Percentiles rank a stretch among this genome's conserved stretches.
Conservation (phyloP, 2,329 filamentous ascomycete species). For the Paraconiothyrium sp. region DNA sequence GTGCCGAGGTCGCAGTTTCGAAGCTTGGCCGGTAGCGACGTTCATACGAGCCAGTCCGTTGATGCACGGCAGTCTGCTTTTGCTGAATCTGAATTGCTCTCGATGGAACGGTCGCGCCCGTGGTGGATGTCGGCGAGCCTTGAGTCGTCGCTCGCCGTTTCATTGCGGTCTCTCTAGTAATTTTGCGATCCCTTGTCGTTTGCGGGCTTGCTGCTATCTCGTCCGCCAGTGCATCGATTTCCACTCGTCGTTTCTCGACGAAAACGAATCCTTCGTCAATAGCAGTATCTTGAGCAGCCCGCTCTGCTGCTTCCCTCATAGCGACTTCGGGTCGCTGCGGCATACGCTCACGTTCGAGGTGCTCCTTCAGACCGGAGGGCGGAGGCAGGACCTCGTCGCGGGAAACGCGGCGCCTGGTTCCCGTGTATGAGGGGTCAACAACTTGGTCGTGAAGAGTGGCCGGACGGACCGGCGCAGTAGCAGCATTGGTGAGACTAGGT, state of each 20-base stretch:
- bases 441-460: constrained; percentile 47
- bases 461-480: constrained; percentile 57
- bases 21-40: constrained; percentile 76
- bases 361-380: constrained; percentile 60
- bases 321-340: constrained; percentile 51
- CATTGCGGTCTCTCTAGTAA: constrained; percentile 69
- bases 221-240: constrained; percentile 96
- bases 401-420: constrained; percentile 71
- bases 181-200: constrained; percentile 54
- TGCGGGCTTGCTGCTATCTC: constrained; percentile 87
- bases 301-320: constrained; percentile 63
- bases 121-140: constrained; percentile 72
- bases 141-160: constrained; percentile 82
- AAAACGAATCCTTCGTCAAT: constrained; percentile 95
- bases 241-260: constrained; percentile 92
- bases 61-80: constrained; percentile 68
- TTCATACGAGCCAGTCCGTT: constrained; percentile 83
- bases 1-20: constrained; percentile 85
- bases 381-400: constrained; percentile 55
- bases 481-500: constrained; percentile 54
- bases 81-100: constrained; percentile 80
- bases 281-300: constrained; percentile 83
- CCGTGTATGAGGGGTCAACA: constrained; percentile 47
- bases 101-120: constrained; percentile 76
- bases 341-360: constrained; percentile 55